Conservation (phyloP, 306 rosid species). For the Glycine latifolia region DNA sequence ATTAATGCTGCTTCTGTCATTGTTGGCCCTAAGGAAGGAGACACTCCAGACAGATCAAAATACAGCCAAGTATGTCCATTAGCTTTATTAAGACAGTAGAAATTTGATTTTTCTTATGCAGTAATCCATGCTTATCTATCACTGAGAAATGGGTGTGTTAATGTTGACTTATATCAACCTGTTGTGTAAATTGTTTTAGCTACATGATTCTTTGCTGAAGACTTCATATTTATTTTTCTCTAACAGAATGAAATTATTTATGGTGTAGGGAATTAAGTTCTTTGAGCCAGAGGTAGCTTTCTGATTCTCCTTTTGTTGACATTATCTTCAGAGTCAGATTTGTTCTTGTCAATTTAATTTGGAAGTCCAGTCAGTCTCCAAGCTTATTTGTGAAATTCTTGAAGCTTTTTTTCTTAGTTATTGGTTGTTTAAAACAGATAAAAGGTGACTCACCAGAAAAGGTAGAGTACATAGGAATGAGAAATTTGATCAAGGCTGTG, state of each 20-base stretch:
- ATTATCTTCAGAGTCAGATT: slow-evolving; percentile 41
- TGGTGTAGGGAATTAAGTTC: slow-evolving; percentile 91
- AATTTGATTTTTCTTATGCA: background rate
- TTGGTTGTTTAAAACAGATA: slow-evolving; percentile 67
- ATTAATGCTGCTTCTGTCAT: slow-evolving; percentile 89
- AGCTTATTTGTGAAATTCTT: slow-evolving; percentile 21
- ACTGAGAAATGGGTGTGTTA: slow-evolving; percentile 22
- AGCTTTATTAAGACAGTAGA: slow-evolving; percentile 13
- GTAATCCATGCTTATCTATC: slow-evolving; percentile 5
- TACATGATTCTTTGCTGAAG: slow-evolving; percentile 35
- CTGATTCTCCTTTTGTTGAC: slow-evolving; percentile 48
- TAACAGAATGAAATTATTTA: slow-evolving; percentile 42
- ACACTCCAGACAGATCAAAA: slow-evolving; percentile 94
- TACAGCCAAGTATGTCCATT: slow-evolving; percentile 80
- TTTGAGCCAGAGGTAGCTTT: slow-evolving; percentile 95
- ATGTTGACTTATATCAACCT: slow-evolving; percentile 14
- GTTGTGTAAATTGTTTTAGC: slow-evolving; percentile 14
- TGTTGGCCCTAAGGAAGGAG: slow-evolving; percentile 99
- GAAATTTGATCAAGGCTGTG: slow-evolving; percentile 82
- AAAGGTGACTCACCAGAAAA: slow-evolving; percentile 95
- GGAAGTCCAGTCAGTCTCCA: slow-evolving; percentile 41
- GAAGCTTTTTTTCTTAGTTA: slow-evolving; percentile 26
- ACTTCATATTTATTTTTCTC: slow-evolving; percentile 22
- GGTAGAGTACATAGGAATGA: slow-evolving; percentile 92
- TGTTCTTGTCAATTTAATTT: slow-evolving; percentile 42